phyloP scores from a whole-genome alignment of 805 yeast species.

The Kodamaea neixiangensis region DNA sequence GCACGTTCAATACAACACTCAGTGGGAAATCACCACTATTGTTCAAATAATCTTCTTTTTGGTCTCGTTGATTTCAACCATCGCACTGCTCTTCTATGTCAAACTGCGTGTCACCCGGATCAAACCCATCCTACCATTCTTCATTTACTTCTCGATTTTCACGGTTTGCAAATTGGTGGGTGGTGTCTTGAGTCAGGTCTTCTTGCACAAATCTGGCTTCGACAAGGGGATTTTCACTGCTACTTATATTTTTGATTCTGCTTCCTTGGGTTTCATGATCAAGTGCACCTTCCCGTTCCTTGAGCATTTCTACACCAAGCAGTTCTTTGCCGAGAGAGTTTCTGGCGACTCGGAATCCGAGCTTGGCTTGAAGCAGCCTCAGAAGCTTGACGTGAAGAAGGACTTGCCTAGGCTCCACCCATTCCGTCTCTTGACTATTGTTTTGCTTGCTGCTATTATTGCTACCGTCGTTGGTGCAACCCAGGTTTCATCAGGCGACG shows the following conservation, averaged over 20 bases:
- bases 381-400: neutral
- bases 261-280: constrained; percentile 8
- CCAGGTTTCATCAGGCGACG: neutral
- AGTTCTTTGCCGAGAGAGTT: neutral
- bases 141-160: neutral
- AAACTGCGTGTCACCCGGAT: neutral
- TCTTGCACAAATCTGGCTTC: neutral
- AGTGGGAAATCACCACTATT: constrained; percentile 12
- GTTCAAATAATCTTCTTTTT: constrained; percentile 12
- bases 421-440: constrained; percentile 6
- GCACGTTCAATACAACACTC: constrained; percentile 6
- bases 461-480: constrained; percentile 3
- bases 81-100: neutral
- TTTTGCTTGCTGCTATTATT: constrained; percentile 7
- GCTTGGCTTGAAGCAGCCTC: neutral
- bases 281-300: neutral
- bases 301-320: constrained; percentile 5
- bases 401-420: constrained; percentile 6
- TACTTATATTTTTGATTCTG: constrained; percentile 7
- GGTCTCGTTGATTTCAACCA: neutral
- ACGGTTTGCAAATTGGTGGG: constrained; percentile 5
- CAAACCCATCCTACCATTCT: constrained; percentile 10
- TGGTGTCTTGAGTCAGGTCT: constrained; percentile 7
- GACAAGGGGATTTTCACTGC: constrained; percentile 6
- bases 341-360: neutral